phyloP scores from a whole-genome alignment of 2,329 filamentous ascomycete species.

The Penicillium occitanis region DNA sequence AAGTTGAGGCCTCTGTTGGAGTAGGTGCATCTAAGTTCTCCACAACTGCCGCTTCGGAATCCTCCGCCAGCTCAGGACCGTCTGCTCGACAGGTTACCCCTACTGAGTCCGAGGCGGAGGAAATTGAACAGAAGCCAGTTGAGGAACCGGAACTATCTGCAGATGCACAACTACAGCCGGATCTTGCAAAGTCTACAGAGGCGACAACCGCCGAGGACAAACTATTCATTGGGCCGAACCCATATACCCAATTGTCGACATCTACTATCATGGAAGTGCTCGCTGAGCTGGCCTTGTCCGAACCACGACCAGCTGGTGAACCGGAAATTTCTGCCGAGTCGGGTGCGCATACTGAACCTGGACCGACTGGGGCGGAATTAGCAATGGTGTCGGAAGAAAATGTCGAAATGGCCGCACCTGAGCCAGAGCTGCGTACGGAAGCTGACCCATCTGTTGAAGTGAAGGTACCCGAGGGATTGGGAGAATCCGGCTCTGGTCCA shows the following conservation, averaged over 20 bases:
- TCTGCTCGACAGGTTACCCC: not conserved
- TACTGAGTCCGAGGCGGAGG: not conserved
- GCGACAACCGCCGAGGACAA: not conserved
- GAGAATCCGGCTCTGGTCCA: not conserved
- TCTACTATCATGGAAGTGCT: not conserved
- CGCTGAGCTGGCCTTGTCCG: not conserved
- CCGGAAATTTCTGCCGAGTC: not conserved
- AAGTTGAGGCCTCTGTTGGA: not conserved
- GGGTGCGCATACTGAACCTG: not conserved
- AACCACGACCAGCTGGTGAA: not conserved
- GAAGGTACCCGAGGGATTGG: not conserved
- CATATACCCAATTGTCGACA: not conserved
- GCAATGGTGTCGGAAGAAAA: not conserved
- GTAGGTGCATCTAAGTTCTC: not conserved
- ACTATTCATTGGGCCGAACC: not conserved
- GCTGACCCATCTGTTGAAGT: not conserved
- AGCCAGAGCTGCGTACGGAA: not conserved
- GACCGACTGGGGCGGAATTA: not conserved
- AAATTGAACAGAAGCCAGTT: not conserved
- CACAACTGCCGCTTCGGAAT: not conserved
- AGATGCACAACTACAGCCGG: not conserved
- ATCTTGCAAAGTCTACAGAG: not conserved
- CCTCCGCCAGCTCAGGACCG: not conserved
- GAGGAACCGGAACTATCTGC: not conserved
- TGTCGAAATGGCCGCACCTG: not conserved